Evolutionary conservation across 2,329 filamentous ascomycete species (phyloP), one percentile per base, ranked within the genome.

Genomic region (Colletotrichum musicola): DNA sequence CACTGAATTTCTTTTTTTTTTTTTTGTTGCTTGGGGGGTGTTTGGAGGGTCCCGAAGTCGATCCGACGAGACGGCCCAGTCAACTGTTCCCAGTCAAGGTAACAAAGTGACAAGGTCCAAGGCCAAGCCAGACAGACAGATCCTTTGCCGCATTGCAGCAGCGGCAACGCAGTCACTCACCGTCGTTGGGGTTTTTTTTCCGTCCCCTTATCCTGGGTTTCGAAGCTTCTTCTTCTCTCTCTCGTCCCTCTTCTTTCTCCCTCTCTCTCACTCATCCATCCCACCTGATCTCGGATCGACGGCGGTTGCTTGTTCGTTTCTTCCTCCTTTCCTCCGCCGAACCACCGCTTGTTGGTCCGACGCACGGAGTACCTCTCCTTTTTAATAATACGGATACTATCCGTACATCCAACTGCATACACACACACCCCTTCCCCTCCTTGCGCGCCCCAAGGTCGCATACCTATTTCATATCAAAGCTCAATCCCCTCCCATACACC

Each of bases 171-270:
- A n/a, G 40, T 53, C 18, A 47, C 9, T 47, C 18, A 20, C 18
- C 22, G 22, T 35, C 30, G 30, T 35, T 35, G 30, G 30, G 14
- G 1, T 62, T 46, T 54, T 61, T 50, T 60, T 46, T n/a, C 25
- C 47, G 14, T 22, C 20, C 40, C 40, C 25, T 54, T 22, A 22
- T 90, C 93, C 74, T 93, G 90, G 4, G 86, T 86, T 71, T 93
- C 91, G 89, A 3, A 92, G 79, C 1, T 81, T 73, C 54, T 82
- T 82, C 54, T 82, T 82, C 74, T 93, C 90, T 93, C 90, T 18
- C 18, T 50, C 54, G 82, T 82, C 74, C 93, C 90, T 18, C 46
- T 50, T 16, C 46, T 50, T 27, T 18, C 18, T 50, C 30, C 27
- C 49, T 18, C 16, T n/a, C 44, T 47, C 18, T 47, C 44, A 47